A percentile compares a stretch with the other conserved stretches of the same genome.
Evolutionary conservation across 495 filamentous ascomycete genomes (phyloP).

Genomic region (Neurospora terricola): DNA sequence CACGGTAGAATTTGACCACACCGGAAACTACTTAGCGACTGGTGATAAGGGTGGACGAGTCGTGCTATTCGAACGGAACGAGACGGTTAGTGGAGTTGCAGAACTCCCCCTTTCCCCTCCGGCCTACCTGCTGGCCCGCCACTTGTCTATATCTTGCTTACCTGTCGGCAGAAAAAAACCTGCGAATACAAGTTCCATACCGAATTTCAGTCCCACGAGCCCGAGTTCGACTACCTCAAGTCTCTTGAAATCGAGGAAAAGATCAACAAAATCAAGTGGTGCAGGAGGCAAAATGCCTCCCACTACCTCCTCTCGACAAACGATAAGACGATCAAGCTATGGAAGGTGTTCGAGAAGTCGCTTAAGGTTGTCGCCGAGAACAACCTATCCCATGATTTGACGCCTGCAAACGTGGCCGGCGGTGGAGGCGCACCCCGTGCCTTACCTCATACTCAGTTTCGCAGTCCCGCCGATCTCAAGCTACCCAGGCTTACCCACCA

Average conservation of each 20-base stretch:
- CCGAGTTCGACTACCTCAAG: slow-evolving; percentile 98
- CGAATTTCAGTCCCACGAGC: slow-evolving; percentile 98
- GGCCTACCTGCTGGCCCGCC: not conserved
- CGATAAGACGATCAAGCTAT: slow-evolving; percentile 99
- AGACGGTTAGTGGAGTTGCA: slow-evolving; percentile 59
- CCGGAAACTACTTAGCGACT: slow-evolving; percentile 94
- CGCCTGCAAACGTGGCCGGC: slow-evolving; percentile 63
- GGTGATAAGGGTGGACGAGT: slow-evolving; percentile 97
- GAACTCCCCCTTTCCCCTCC: not conserved
- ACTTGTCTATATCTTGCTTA: slow-evolving; percentile 1
- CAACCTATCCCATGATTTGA: slow-evolving; percentile 91
- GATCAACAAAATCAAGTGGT: slow-evolving; percentile 99
- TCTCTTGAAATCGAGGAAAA: slow-evolving; percentile 99
- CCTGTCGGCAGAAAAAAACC: slow-evolving; percentile 78
- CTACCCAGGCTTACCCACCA: slow-evolving; percentile 94
- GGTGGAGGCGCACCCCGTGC: slow-evolving; percentile 63
- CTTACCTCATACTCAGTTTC: slow-evolving; percentile 62
- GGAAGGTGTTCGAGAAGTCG: slow-evolving; percentile 99
- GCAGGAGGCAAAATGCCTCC: slow-evolving; percentile 91
- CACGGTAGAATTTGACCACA: slow-evolving; percentile 98
- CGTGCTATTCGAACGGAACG: slow-evolving; percentile 94
- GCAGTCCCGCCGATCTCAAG: slow-evolving; percentile 71
- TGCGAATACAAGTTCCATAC: slow-evolving; percentile 99
- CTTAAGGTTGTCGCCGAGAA: slow-evolving; percentile 98
- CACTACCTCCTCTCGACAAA: slow-evolving; percentile 98